Conservation (phyloP, 2,329 filamentous ascomycete species). For the Pseudopithomyces chartarum region DNA sequence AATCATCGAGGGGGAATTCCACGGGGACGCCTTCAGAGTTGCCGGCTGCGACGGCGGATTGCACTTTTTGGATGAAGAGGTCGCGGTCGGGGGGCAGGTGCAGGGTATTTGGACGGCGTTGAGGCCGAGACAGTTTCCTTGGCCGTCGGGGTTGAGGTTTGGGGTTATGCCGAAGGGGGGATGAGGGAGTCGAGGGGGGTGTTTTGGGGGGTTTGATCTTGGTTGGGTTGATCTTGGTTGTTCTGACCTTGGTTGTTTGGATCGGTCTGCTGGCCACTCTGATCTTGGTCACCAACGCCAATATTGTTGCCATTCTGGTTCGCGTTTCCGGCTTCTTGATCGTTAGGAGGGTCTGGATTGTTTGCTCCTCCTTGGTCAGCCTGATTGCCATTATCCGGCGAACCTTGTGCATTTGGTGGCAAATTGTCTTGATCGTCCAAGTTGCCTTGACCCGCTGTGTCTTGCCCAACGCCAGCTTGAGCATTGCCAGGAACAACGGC, state of each 20-base stretch:
- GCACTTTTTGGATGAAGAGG: slow-evolving; percentile 13
- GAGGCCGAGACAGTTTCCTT: slow-evolving; percentile 15
- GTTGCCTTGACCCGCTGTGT: background rate
- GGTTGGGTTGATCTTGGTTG: background rate
- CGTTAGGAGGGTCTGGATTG: background rate
- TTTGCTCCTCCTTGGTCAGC: background rate
- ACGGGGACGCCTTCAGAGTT: slow-evolving; percentile 13
- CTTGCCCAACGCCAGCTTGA: background rate
- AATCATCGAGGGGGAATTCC: slow-evolving; percentile 13
- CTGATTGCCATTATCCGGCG: background rate
- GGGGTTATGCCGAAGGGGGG: slow-evolving; percentile 18
- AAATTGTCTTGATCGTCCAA: background rate
- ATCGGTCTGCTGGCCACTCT: background rate
- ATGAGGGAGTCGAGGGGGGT: slow-evolving; percentile 17
- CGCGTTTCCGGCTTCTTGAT: background rate
- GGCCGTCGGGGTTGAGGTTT: slow-evolving; percentile 13
- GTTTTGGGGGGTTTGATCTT: background rate
- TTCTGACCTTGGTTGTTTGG: background rate
- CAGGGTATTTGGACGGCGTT: slow-evolving; percentile 17
- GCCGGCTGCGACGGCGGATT: slow-evolving; percentile 9
- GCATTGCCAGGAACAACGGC: background rate
- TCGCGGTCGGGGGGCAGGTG: slow-evolving; percentile 17
- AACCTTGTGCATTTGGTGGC: background rate
- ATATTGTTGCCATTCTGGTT: background rate
- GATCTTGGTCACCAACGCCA: background rate